Percentiles rank a stretch among this genome's conserved stretches.
These are phyloP conservation scores for Lanzia echinophila DNA, from an alignment of 2,329 filamentous ascomycete species.

Conservation along the genomic window DNA sequence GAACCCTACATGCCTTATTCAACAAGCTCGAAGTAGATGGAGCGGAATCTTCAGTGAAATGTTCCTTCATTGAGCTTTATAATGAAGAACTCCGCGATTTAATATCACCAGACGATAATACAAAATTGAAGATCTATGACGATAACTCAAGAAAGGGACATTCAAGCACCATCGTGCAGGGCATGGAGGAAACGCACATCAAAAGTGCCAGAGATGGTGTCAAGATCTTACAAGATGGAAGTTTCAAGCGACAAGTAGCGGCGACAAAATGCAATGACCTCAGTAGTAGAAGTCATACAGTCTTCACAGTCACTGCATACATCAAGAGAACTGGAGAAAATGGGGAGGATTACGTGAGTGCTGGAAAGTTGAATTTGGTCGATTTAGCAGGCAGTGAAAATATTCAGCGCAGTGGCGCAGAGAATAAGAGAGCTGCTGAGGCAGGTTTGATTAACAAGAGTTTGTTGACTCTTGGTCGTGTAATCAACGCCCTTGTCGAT, in stretches of 20 bases:
- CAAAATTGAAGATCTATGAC: constrained; percentile 93
- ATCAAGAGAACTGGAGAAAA: constrained; percentile 75
- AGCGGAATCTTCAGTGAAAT: constrained; percentile 84
- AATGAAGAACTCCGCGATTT: constrained; percentile 95
- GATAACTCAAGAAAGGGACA: constrained; percentile 83
- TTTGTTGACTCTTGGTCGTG: constrained; percentile 84
- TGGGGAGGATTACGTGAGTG: constrained; percentile 83
- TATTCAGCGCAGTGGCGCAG: constrained; percentile 91
- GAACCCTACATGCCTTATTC: constrained; percentile 82
- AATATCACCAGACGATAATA: constrained; percentile 70
- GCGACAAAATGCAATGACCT: constrained; percentile 99
- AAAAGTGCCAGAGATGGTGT: constrained; percentile 79
- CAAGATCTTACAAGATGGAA: constrained; percentile 80
- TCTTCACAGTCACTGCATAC: constrained; percentile 92
- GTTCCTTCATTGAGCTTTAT: constrained; percentile 97
- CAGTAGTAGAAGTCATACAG: constrained; percentile 92
- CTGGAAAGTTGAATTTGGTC: constrained; percentile 92
- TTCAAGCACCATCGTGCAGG: constrained; percentile 80
- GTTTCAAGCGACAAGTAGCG: constrained; percentile 92
- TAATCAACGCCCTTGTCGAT: constrained; percentile 96
- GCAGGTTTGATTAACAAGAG: constrained; percentile 98
- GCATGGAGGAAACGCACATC: constrained; percentile 96
- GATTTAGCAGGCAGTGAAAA: constrained; percentile 97
- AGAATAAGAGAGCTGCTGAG: constrained; percentile 95
- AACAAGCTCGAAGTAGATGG: constrained; percentile 72